Conservation (phyloP, 2,329 filamentous ascomycete genomes). For the Calcarisporium arbuscula region DNA sequence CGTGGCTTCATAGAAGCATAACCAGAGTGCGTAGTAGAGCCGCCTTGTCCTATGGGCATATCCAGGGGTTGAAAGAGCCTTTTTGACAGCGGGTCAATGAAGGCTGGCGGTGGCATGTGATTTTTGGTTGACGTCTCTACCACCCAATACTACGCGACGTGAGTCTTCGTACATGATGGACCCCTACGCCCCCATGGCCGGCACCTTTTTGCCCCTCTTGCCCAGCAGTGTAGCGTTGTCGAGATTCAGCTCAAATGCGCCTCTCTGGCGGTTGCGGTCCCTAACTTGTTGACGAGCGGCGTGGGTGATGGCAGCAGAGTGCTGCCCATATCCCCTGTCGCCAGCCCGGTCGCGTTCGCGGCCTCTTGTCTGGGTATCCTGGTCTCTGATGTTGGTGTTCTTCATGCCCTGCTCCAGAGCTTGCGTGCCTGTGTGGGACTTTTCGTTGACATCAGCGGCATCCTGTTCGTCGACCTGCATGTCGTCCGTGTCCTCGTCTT, state of each 20-base stretch:
- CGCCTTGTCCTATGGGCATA: no score
- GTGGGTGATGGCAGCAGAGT: constrained; percentile 75
- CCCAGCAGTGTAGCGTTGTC: constrained; percentile 87
- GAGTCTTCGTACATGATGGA: constrained; percentile 1
- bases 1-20: no score
- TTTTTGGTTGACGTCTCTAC: no score
- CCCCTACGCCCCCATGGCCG: constrained; percentile 34
- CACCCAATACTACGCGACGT: no score
- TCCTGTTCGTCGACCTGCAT: constrained; percentile 60
- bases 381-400: constrained; percentile 65
- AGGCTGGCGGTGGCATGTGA: no score
- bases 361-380: constrained; percentile 24
- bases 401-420: constrained; percentile 83
- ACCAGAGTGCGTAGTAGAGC: no score
- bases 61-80: no score
- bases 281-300: constrained; percentile 76
- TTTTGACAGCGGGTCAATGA: no score
- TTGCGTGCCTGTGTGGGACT: constrained; percentile 47
- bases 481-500: constrained; percentile 53
- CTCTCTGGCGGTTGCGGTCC: constrained; percentile 62
- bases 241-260: constrained; percentile 84
- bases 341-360: constrained; percentile 25
- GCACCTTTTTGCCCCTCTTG: constrained; percentile 52
- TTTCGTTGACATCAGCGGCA: constrained; percentile 27
- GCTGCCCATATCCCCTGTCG: constrained; percentile 77